phyloP scores from a whole-genome alignment of 1,139 yeast species.

The Blastobotrys apis region DNA sequence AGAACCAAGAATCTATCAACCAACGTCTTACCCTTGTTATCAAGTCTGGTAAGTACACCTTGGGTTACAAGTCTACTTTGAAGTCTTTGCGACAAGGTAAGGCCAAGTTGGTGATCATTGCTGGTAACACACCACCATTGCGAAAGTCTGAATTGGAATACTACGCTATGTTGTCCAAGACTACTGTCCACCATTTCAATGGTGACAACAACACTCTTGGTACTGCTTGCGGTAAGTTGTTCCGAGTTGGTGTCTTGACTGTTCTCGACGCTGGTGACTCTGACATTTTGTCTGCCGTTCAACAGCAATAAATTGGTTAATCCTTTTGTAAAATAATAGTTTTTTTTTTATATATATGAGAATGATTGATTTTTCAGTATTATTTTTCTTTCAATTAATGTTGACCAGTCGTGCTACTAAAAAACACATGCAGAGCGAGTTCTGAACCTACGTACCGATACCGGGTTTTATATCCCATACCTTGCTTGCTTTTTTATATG shows the following conservation, averaged over 20 bases:
- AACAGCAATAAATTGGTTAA: constrained; percentile 9
- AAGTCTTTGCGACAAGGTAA: constrained; percentile 98
- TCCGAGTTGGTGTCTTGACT: constrained; percentile 98
- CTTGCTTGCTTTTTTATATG: no score
- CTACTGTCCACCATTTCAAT: constrained; percentile 97
- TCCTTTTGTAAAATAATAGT: constrained; percentile 3
- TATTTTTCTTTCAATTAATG: neutral
- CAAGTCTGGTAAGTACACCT: constrained; percentile 99
- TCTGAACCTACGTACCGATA: neutral
- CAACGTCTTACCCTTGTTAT: constrained; percentile 96
- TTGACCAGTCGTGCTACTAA: neutral
- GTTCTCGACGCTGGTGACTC: constrained; percentile 99
- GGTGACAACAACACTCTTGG: constrained; percentile 99
- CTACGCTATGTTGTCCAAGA: constrained; percentile 99
- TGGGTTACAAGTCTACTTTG: constrained; percentile 99
- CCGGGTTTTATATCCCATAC: neutral
- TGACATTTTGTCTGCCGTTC: constrained; percentile 70
- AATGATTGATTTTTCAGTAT: neutral
- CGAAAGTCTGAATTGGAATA: constrained; percentile 99
- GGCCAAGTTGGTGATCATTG: constrained; percentile 97
- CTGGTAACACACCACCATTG: constrained; percentile 99
- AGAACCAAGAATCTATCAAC: constrained; percentile 92
- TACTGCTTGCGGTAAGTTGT: constrained; percentile 99
- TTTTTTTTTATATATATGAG: neutral
- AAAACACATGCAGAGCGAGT: neutral